These are phyloP conservation scores for Corynascus novoguineensis DNA, from an alignment of 495 filamentous ascomycete species.

Conservation along the genomic window DNA sequence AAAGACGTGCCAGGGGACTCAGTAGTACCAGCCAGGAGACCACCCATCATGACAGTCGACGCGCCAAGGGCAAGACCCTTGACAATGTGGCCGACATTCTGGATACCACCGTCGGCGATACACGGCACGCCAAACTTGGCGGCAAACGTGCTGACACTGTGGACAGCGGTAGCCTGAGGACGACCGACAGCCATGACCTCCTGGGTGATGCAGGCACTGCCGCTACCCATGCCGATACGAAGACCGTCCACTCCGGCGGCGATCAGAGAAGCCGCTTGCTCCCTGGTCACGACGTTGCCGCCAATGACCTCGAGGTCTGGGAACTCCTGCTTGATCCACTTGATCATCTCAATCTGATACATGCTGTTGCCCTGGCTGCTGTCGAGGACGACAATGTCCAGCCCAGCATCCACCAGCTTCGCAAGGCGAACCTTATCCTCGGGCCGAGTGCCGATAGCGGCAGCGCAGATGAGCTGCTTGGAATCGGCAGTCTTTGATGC, in stretches of 20 bases:
- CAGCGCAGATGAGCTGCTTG: slow-evolving; percentile 94
- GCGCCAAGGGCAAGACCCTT: slow-evolving; percentile 94
- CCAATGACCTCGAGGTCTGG: slow-evolving; percentile 89
- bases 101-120: slow-evolving; percentile 95
- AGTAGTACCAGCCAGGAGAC: slow-evolving; percentile 91
- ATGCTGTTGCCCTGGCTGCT: slow-evolving; percentile 95
- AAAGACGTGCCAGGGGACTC: slow-evolving; percentile 97
- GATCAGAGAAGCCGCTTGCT: slow-evolving; percentile 88
- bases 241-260: slow-evolving; percentile 93
- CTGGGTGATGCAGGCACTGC: slow-evolving; percentile 97
- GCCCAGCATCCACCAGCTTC: slow-evolving; percentile 85
- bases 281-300: slow-evolving; percentile 94
- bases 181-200: slow-evolving; percentile 99
- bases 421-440: slow-evolving; percentile 83
- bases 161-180: slow-evolving; percentile 88
- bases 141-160: slow-evolving; percentile 81
- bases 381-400: slow-evolving; percentile 94
- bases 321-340: slow-evolving; percentile 82
- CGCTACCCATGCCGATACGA: slow-evolving; percentile 97
- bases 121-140: slow-evolving; percentile 93
- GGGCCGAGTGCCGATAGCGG: slow-evolving; percentile 89
- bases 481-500: slow-evolving; percentile 95
- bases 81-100: slow-evolving; percentile 98
- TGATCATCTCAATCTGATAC: slow-evolving; percentile 96
- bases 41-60: slow-evolving; percentile 98